These are phyloP conservation scores for Hibiscus mutabilis DNA, from an alignment of 345 rosid species.

Conservation along the genomic window DNA sequence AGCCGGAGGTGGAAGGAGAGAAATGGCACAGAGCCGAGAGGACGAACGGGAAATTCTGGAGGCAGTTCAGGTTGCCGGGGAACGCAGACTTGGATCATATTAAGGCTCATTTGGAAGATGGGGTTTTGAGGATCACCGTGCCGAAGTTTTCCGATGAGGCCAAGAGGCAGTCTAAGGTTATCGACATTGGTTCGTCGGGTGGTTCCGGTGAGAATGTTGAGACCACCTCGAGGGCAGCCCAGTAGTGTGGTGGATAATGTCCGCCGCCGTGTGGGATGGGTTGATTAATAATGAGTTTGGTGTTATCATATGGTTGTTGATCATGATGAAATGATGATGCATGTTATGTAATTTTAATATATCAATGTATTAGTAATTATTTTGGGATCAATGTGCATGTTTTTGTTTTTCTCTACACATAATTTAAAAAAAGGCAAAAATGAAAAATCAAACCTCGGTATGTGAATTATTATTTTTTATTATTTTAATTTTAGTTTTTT, in stretches of 20 bases:
- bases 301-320: neutral
- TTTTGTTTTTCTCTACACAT: no score
- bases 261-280: neutral
- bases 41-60: neutral
- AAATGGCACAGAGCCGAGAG: neutral
- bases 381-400: no score
- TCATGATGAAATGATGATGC: no score
- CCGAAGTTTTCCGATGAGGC: neutral
- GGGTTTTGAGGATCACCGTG: neutral
- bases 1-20: neutral
- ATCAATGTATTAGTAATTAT: no score
- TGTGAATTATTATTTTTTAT: no score
- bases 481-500: no score
- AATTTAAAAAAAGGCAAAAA: no score
- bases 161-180: neutral
- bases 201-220: neutral
- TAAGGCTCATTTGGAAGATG: neutral
- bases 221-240: neutral
- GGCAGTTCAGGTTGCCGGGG: neutral
- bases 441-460: no score
- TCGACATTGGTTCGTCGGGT: neutral
- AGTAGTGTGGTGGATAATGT: neutral
- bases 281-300: neutral
- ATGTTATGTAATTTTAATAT: no score
- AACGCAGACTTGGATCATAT: neutral